phyloP scores from a whole-genome alignment of 345 rosid genomes.

The Citrus inodora region DNA sequence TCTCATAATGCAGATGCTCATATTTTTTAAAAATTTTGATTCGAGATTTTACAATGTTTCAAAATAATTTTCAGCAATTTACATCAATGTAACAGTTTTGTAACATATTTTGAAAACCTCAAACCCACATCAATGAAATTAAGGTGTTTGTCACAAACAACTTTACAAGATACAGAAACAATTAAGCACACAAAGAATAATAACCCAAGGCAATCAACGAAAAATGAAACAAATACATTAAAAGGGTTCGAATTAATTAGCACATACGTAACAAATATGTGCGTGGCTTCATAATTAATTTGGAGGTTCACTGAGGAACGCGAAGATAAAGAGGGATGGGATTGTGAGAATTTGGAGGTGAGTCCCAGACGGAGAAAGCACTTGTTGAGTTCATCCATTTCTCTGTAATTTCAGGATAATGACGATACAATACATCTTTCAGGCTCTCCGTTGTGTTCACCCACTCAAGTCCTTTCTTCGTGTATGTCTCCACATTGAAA shows the following conservation, averaged over 20 bases:
- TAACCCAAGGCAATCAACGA: neutral
- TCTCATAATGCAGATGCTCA: too few species aligned
- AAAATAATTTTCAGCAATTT: too few species aligned
- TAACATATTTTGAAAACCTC: too few species aligned
- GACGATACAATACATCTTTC: conserved; percentile 50
- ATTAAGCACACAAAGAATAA: too few species aligned
- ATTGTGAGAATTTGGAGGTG: conserved; percentile 28
- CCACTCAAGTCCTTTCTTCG: conserved; percentile 56
- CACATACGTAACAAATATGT: too few species aligned
- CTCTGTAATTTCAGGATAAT: conserved; percentile 42
- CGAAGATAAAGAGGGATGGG: conserved; percentile 46
- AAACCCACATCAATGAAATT: neutral
- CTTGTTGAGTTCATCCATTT: conserved; percentile 59
- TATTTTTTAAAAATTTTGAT: too few species aligned
- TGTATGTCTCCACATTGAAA: conserved; percentile 44
- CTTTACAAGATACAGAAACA: neutral
- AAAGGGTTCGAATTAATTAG: neutral
- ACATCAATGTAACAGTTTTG: too few species aligned
- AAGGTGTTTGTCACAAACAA: neutral
- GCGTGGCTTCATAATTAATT: too few species aligned
- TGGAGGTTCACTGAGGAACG: conserved; percentile 23
- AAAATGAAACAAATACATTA: neutral
- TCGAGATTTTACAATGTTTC: too few species aligned
- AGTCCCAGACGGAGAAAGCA: conserved; percentile 65
- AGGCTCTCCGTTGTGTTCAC: conserved; percentile 51